These are phyloP conservation scores for Akanthomyces uredinophilus DNA, from an alignment of 2,329 filamentous ascomycete species.

Conservation along the genomic window DNA sequence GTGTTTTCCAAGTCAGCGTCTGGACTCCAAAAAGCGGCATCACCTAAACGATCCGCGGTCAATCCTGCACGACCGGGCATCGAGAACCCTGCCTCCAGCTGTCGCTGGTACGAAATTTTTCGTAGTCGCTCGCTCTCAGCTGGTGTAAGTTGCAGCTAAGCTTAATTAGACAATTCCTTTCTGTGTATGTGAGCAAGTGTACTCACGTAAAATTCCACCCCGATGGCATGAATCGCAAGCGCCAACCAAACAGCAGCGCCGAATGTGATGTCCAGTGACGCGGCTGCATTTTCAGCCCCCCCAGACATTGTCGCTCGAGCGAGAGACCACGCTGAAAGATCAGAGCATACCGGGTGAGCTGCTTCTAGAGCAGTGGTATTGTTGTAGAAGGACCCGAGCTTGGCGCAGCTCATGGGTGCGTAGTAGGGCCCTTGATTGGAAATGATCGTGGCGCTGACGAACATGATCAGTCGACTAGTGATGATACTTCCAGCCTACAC, in stretches of 20 bases:
- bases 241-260: slow-evolving; percentile 48
- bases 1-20: neutral
- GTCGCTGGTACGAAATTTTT: slow-evolving; percentile 50
- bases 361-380: slow-evolving; percentile 21
- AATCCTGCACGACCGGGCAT: slow-evolving; percentile 44
- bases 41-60: slow-evolving; percentile 37
- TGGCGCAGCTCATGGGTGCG: slow-evolving; percentile 36
- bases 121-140: slow-evolving; percentile 48
- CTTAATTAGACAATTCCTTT: neutral
- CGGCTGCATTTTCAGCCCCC: slow-evolving; percentile 28
- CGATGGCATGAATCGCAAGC: slow-evolving; percentile 43
- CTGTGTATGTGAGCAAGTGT: neutral
- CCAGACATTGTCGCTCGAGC: slow-evolving; percentile 28
- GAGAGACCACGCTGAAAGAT: slow-evolving; percentile 26
- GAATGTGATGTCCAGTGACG: slow-evolving; percentile 41
- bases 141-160: slow-evolving; percentile 46
- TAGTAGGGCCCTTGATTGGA: slow-evolving; percentile 24
- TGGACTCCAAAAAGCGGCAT: slow-evolving; percentile 16
- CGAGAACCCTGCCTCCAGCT: slow-evolving; percentile 48
- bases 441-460: slow-evolving; percentile 34
- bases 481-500: slow-evolving; percentile 42
- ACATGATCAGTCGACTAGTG: slow-evolving; percentile 43
- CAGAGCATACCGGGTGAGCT: slow-evolving; percentile 39
- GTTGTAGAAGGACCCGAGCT: slow-evolving; percentile 37
- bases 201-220: slow-evolving; percentile 43